phyloP scores from a whole-genome alignment of 73 alveolate species.

The Paramecium sexaurelia region DNA sequence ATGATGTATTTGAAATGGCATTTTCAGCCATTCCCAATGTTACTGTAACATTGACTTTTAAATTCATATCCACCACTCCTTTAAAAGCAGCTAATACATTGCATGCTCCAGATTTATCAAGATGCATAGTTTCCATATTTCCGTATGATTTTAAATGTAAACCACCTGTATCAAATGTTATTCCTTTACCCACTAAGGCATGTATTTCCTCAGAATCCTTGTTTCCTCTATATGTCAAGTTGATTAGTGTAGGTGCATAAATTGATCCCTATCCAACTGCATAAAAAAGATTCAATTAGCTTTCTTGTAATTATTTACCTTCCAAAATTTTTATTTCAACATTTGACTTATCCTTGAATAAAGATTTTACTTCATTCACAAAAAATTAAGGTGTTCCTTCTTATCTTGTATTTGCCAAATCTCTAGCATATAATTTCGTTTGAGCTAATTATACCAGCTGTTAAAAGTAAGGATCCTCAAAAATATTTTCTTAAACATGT shows the following conservation, averaged over 20 bases:
- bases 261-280: constrained; percentile 90
- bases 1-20: constrained; percentile 75
- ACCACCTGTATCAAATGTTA: constrained; percentile 94
- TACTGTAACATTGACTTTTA: constrained; percentile 77
- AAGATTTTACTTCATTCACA: constrained; percentile 71
- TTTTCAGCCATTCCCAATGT: constrained; percentile 93
- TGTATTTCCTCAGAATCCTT: constrained; percentile 68
- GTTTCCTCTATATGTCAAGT: constrained; percentile 78
- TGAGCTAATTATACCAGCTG: constrained; percentile 59
- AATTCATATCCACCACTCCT: constrained; percentile 79
- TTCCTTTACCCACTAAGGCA: constrained; percentile 97
- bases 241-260: constrained; percentile 77
- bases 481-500: constrained; percentile 16
- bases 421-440: constrained; percentile 82
- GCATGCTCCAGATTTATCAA: constrained; percentile 90
- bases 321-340: constrained; percentile 71
- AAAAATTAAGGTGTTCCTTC: constrained; percentile 83
- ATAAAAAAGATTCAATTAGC: constrained; percentile 76
- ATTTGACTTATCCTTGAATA: constrained; percentile 64
- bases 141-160: constrained; percentile 86
- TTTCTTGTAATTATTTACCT: constrained; percentile 78
- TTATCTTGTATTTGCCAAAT: constrained; percentile 80
- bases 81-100: constrained; percentile 85
- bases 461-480: constrained; percentile 39
- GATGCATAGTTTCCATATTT: constrained; percentile 88